A percentile compares a stretch with the other conserved stretches of the same genome.
Evolutionary conservation across 495 filamentous ascomycete species (phyloP).

Genomic region (Endocarpon pusillum): DNA sequence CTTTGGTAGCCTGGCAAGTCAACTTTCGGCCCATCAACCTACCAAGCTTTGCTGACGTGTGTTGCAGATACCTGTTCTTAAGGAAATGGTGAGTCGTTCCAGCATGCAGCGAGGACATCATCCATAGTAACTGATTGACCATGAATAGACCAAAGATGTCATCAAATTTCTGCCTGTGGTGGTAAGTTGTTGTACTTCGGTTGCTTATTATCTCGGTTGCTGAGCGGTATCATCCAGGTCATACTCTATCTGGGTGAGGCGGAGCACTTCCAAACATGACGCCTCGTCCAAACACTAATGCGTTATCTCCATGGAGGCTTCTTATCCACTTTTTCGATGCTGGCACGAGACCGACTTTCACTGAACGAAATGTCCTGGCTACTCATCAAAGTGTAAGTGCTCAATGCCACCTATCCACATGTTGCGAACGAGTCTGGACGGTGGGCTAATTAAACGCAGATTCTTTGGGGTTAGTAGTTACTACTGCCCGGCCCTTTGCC

Average conservation of each 20-base stretch:
- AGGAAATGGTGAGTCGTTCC: slow-evolving; percentile 50
- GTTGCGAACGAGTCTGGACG: too few species aligned
- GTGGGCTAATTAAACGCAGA: too few species aligned
- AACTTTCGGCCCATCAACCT: slow-evolving; percentile 1
- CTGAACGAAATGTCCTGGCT: slow-evolving; percentile 71
- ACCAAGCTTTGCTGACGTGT: slow-evolving; percentile 13
- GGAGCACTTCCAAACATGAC: slow-evolving; percentile 4
- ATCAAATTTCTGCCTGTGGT: slow-evolving; percentile 83
- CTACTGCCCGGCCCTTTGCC: too few species aligned
- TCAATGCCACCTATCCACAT: too few species aligned
- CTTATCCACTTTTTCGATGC: slow-evolving; percentile 77
- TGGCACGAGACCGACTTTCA: slow-evolving; percentile 61
- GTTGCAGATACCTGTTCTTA: slow-evolving; percentile 58
- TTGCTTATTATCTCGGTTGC: too few species aligned
- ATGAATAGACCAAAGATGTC: slow-evolving; percentile 62
- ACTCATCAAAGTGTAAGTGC: slow-evolving; percentile 71
- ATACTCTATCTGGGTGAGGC: slow-evolving; percentile 56
- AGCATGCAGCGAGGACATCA: slow-evolving; percentile 1
- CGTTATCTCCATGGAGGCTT: slow-evolving; percentile 41
- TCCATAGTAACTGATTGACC: slow-evolving; percentile 16
- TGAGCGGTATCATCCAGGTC: too few species aligned
- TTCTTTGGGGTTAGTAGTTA: too few species aligned
- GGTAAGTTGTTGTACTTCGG: too few species aligned
- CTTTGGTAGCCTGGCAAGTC: slow-evolving; percentile 58
- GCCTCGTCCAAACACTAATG: neutral